phyloP scores from a whole-genome alignment of 202 grass and related monocot species.

The Panicum virgatum region DNA sequence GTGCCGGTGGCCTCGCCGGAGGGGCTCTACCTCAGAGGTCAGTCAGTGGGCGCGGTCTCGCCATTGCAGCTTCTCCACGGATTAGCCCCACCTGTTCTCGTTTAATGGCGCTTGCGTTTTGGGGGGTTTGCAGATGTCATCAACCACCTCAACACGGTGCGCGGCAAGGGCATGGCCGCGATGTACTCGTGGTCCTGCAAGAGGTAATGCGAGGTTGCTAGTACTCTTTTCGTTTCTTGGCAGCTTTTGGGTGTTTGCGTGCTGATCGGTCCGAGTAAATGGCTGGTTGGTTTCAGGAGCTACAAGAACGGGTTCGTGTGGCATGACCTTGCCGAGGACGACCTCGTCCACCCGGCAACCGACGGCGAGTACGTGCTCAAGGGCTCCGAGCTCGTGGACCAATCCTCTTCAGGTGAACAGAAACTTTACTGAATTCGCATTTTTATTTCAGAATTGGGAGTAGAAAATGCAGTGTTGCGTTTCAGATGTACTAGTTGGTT shows the following conservation, averaged over 20 bases:
- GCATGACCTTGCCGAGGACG: slow-evolving; percentile 88
- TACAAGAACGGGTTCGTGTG: slow-evolving; percentile 99
- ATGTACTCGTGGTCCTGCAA: slow-evolving; percentile 99
- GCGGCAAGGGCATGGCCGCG: slow-evolving; percentile 79
- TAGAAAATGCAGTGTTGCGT: background rate
- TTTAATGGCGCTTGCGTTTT: background rate
- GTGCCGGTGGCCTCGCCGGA: slow-evolving; percentile 69
- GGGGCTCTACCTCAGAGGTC: slow-evolving; percentile 82
- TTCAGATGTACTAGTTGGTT: background rate
- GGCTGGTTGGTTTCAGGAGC: slow-evolving; percentile 54
- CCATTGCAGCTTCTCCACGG: background rate
- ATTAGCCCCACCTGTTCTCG: background rate
- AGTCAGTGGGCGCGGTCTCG: background rate
- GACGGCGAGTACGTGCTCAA: slow-evolving; percentile 95
- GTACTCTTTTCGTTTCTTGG: background rate
- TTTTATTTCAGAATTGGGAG: background rate
- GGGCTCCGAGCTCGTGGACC: slow-evolving; percentile 82
- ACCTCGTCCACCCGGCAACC: slow-evolving; percentile 80
- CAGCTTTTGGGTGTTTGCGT: background rate
- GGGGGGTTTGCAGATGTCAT: slow-evolving; percentile 58
- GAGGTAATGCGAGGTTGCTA: slow-evolving; percentile 45
- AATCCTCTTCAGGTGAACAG: slow-evolving; percentile 61
- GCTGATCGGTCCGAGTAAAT: background rate
- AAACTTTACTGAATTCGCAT: background rate
- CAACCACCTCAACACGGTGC: slow-evolving; percentile 70